Evolutionary conservation across 768 basidiomycete species (phyloP), one percentile per base, ranked within the genome.

Genomic region (Exsudoporus frostii): DNA sequence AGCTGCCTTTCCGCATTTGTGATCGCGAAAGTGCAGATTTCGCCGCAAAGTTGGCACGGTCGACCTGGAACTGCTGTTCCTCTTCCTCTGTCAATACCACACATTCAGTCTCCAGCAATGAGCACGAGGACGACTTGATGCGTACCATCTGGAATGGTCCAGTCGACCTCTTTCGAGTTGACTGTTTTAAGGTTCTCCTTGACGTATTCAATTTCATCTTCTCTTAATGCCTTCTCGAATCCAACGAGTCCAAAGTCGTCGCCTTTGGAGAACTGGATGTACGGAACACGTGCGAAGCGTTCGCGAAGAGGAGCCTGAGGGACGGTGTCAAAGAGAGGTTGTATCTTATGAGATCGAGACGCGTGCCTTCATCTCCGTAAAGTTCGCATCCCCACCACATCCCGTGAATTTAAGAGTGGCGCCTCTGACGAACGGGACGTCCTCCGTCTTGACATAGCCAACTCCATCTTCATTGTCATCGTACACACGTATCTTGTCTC

Each of bases 171-270:
- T 36, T 84, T 79, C 3, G 79, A 79, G 61, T 85, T 85, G 56
- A 92, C 73, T 8, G 76, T 84, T 55, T 80, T 82, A 33, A 92
- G 68, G 22, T 79, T 74, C 54, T 84, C 82, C 64, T 84, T 84
- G 51, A 92, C 81, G 50, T 78, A 81, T n/a, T 74, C 73, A 38
- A 90, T 79, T 48, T 90, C 87, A 34, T 89, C 90, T 48, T 88
- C 86, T 14, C 81, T 75, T 46, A 93, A 73, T 1, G 76, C 74
- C 63, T 85, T 86, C 69, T 89, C 77, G 54, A 82, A 82, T 10
- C 76, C 77, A 27, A 81, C 72, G 17, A 81, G 68, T 6, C 82
- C 81, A 49, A 63, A 66, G 30, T 71, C 73, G 47, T 76, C 75
- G 13, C 79, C 80, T 32, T 73, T 71, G 25, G 68, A 66, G 59